A percentile compares a stretch with the other conserved stretches of the same genome.
phyloP scores from a whole-genome alignment of 1,284 basidiomycete species.

The Fomes fomentarius region DNA sequence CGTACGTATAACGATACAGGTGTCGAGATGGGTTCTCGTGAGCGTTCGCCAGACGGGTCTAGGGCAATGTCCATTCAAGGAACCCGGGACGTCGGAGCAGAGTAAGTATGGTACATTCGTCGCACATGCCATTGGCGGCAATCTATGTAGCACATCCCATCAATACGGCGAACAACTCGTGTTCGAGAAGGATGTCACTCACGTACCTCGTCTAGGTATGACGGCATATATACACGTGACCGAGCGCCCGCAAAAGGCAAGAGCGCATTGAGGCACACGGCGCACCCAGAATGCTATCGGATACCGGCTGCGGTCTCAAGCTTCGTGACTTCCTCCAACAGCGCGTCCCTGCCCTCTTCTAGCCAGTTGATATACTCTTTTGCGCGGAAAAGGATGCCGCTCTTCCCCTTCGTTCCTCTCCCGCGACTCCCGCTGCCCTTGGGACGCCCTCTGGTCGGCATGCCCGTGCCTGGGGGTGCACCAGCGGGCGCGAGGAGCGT shows the following conservation, averaged over 20 bases:
- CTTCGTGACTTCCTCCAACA: constrained; percentile 62
- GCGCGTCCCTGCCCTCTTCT: constrained; percentile 69
- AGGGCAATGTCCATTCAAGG: background rate
- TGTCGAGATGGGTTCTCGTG: background rate
- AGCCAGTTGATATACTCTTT: constrained; percentile 80
- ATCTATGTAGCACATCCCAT: too few species aligned
- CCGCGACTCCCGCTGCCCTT: constrained; percentile 68
- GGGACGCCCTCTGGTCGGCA: constrained; percentile 78
- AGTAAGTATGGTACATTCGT: background rate
- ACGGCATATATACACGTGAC: background rate
- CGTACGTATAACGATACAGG: background rate
- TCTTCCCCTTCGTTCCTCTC: constrained; percentile 67
- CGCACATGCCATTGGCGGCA: background rate
- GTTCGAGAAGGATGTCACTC: too few species aligned
- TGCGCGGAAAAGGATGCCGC: constrained; percentile 78
- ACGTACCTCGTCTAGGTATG: background rate
- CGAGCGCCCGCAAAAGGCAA: background rate
- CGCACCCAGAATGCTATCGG: constrained; percentile 11
- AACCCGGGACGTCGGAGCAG: background rate
- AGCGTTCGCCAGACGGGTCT: background rate
- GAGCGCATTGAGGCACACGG: background rate
- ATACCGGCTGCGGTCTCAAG: constrained; percentile 63
- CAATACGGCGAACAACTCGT: too few species aligned
- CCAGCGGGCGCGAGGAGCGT: constrained; percentile 75
- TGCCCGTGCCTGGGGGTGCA: constrained; percentile 59